phyloP scores from a whole-genome alignment of 2,329 filamentous ascomycete genomes.

The Hymenoscyphus fructigenus region DNA sequence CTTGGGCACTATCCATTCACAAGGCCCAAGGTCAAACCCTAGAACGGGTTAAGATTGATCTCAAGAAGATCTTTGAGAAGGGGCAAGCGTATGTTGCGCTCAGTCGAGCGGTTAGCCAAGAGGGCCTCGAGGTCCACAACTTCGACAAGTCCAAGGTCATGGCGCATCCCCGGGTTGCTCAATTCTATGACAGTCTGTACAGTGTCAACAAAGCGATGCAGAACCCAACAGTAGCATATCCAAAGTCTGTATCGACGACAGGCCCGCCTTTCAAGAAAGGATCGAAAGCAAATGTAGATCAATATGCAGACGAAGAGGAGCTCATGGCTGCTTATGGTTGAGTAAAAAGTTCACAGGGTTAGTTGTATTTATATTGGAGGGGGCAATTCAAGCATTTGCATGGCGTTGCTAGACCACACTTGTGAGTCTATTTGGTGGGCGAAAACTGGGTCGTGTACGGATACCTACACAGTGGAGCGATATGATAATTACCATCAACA shows the following conservation, averaged over 20 bases:
- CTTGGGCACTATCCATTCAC: slow-evolving; percentile 96
- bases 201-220: slow-evolving; percentile 59
- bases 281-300: slow-evolving; percentile 7
- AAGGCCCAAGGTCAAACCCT: slow-evolving; percentile 92
- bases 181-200: slow-evolving; percentile 82
- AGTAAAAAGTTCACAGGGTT: background rate
- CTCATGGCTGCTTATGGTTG: slow-evolving; percentile 47
- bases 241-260: slow-evolving; percentile 20
- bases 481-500: background rate
- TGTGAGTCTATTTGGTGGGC: background rate
- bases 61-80: slow-evolving; percentile 92
- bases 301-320: slow-evolving; percentile 48
- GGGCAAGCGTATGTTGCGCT: slow-evolving; percentile 97
- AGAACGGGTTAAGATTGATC: slow-evolving; percentile 89
- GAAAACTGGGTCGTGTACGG: background rate
- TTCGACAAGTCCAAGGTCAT: slow-evolving; percentile 92
- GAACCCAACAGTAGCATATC: slow-evolving; percentile 32
- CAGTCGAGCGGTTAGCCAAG: slow-evolving; percentile 85
- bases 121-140: slow-evolving; percentile 80
- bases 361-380: background rate
- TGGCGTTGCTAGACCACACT: slow-evolving; percentile 9
- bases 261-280: slow-evolving; percentile 25
- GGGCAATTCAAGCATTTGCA: slow-evolving; percentile 9
- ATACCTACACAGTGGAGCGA: background rate
- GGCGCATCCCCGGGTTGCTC: slow-evolving; percentile 83